These are phyloP conservation scores for Diaporthe citri DNA, from an alignment of 2,329 filamentous ascomycete species.

Conservation along the genomic window DNA sequence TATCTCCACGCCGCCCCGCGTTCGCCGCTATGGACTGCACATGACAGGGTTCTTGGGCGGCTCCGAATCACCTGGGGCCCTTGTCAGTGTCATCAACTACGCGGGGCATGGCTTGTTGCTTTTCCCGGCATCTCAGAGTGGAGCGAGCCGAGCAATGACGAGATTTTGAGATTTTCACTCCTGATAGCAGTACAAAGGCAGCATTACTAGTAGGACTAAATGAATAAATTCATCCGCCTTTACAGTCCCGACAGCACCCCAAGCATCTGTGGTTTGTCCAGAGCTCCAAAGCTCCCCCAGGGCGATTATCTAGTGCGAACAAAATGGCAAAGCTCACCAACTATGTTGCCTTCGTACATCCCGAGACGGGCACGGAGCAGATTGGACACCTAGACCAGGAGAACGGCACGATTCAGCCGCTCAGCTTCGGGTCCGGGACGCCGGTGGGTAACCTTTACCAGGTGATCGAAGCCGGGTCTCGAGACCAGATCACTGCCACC, in stretches of 20 bases:
- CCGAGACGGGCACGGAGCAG: neutral
- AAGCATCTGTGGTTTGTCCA: neutral
- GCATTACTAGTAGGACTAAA: neutral
- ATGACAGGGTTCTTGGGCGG: neutral
- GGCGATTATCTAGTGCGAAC: neutral
- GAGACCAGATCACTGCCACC: neutral
- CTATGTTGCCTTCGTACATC: neutral
- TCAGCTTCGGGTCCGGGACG: neutral
- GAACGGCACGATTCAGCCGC: neutral
- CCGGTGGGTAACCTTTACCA: neutral
- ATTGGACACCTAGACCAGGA: neutral
- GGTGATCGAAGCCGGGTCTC: neutral
- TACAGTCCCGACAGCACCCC: neutral
- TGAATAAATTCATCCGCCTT: no score
- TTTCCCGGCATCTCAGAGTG: neutral
- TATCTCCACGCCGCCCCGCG: neutral
- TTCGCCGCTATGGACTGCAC: neutral
- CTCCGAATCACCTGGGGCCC: neutral
- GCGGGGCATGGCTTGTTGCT: neutral
- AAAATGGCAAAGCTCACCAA: neutral
- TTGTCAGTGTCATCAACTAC: neutral
- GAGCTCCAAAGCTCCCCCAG: no score
- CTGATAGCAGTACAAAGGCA: neutral
- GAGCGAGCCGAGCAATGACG: constrained; percentile 6
- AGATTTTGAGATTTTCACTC: neutral